A percentile compares a stretch with the other conserved stretches of the same genome.
Conservation (phyloP, 148 eudicot genomes). For the Camellia sinensis region DNA sequence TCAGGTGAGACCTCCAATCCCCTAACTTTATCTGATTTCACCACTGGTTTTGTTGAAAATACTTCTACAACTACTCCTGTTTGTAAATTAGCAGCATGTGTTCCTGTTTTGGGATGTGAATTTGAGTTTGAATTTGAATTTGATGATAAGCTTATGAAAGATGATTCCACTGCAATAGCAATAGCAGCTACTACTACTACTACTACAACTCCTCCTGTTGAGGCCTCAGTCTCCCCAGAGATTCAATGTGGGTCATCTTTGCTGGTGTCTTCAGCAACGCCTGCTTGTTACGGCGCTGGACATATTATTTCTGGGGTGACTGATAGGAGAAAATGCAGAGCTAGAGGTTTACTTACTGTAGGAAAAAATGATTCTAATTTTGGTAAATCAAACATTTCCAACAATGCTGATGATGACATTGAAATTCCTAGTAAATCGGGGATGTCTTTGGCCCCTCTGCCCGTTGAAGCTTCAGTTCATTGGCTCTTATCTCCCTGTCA, state of each 20-base stretch:
- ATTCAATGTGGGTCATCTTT: constrained; percentile 48
- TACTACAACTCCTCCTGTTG: constrained; percentile 43
- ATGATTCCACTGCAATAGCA: constrained; percentile 11
- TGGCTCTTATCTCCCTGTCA: constrained; percentile 62
- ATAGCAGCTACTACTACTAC: constrained; percentile 23
- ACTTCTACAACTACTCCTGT: constrained; percentile 33
- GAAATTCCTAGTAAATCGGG: constrained; percentile 21
- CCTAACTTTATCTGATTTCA: constrained; percentile 2
- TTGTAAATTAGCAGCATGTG: constrained; percentile 26
- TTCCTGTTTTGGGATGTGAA: constrained; percentile 19
- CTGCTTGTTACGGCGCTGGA: constrained; percentile 77
- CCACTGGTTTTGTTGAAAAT: constrained; percentile 18
- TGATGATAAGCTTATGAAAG: constrained; percentile 21
- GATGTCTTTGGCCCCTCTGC: constrained; percentile 47
- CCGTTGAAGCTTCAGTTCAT: constrained; percentile 59
- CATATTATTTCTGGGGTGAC: constrained; percentile 67
- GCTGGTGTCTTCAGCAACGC: constrained; percentile 37
- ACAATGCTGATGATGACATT: constrained; percentile 19
- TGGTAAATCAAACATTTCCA: constrained; percentile 23
- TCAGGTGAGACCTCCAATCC: constrained; percentile 19
- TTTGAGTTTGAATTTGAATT: neutral
- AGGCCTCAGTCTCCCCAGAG: constrained; percentile 75
- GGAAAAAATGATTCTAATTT: constrained; percentile 35
- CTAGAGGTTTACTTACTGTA: constrained; percentile 66
- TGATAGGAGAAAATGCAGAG: constrained; percentile 72